Base-by-base conservation (phyloP, 1,139 yeast genomes). In the Arxiozyma slooffiae region DNA sequence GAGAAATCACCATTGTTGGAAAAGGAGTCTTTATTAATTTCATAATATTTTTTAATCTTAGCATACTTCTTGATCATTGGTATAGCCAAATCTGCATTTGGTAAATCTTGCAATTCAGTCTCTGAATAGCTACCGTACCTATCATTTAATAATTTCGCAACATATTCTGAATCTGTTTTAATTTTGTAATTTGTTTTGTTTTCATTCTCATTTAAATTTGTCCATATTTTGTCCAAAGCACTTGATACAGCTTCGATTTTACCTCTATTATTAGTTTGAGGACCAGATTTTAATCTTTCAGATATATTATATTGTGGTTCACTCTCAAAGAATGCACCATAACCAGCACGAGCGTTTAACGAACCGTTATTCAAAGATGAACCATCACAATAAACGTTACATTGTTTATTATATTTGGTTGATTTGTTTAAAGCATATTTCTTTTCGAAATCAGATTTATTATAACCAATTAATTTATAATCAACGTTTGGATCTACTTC, bases 201-300 rank as follows among this genome's bases (percentile, higher is more conserved):
- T 8, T 45, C 40, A 0, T 54, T 40, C 8, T 40, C 17, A 24
- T 71, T 67, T 41, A 79, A 68, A 22, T 67, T 58, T 1, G 56
- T 41, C 49, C 67, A 56, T 14, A 80, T 72, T 9, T 63, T 59
- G 8, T 64, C 61, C 49, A 84, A 64, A 0, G 94, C 94, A 45
- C 73, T 73, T 7, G 68, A 63, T 23, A 85, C 72, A 0, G 95
- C 97, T 20, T 70, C 64, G 21, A 89, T 72, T 65, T 90, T 97
- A 1, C 95, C 95, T 44, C 89, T 71, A 59, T 85, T 90, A 60
- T 88, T 90, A 0, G 96, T 88, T 41, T 82, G 86, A 7, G 67
- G 67, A 1, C 70, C 75, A 1, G 69, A 71, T 2, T 49, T 49
- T 37, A 82, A 69, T 0, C 81, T 79, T 26, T 71, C 77, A 1